phyloP scores from a whole-genome alignment of 208 protist genomes.

The Leishmania gerbilli region DNA sequence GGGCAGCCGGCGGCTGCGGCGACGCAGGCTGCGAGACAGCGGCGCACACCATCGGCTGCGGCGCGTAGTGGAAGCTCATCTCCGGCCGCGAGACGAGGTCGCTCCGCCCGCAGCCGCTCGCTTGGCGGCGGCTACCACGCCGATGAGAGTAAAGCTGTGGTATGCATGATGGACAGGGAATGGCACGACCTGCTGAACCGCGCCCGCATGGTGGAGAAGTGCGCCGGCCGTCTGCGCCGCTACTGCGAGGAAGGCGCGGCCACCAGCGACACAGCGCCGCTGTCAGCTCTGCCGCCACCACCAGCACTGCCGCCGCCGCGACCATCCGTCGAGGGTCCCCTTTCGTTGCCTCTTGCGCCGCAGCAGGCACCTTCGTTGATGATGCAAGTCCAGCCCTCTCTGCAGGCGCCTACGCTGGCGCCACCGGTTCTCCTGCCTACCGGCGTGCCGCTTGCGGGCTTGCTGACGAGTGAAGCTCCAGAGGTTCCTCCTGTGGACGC shows the following conservation, averaged over 20 bases:
- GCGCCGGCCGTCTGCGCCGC: conserved; percentile 33
- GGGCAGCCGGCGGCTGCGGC: background rate
- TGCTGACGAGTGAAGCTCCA: background rate
- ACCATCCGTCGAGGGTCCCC: background rate
- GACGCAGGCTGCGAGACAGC: background rate
- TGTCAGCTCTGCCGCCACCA: background rate
- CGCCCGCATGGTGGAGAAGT: conserved; percentile 33
- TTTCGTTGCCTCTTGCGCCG: conserved; percentile 5
- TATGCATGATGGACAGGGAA: conserved; percentile 53
- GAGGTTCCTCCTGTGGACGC: background rate
- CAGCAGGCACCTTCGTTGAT: background rate
- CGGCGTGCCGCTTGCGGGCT: background rate
- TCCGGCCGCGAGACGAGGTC: background rate
- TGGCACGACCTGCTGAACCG: conserved; percentile 41
- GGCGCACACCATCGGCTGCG: background rate
- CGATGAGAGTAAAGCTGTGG: conserved; percentile 48
- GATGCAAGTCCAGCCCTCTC: background rate
- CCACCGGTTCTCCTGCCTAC: conserved; percentile 9
- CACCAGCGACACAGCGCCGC: background rate
- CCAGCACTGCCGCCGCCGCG: background rate
- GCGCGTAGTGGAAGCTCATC: background rate
- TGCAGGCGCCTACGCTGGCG: background rate
- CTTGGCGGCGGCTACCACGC: conserved; percentile 63
- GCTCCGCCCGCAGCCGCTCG: conserved; percentile 26
- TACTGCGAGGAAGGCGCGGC: conserved; percentile 50